Evolutionary conservation across 116 monocot species (phyloP).

Genomic region (Dioscorea cayenensis): DNA sequence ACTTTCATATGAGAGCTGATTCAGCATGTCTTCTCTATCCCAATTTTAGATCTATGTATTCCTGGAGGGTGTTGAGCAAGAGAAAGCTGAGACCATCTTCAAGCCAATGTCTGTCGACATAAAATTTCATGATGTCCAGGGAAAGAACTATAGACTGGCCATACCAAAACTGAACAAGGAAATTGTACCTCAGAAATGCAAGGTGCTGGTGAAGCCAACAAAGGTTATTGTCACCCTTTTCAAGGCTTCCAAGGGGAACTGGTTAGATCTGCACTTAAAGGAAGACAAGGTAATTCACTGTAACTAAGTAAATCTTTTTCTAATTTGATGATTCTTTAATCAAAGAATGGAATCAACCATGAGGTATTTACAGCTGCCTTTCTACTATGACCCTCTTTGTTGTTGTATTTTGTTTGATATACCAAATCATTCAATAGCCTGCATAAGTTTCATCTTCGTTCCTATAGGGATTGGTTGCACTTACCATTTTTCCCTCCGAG

Average conservation of each 20-base stretch:
- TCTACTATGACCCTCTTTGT: too few species aligned
- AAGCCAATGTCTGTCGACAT: constrained; percentile 64
- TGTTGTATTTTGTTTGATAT: too few species aligned
- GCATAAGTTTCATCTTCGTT: too few species aligned
- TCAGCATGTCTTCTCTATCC: not conserved
- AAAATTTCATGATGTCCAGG: constrained; percentile 78
- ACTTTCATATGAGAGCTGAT: not conserved
- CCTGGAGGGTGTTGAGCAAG: constrained; percentile 71
- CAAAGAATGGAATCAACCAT: not conserved
- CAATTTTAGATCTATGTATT: constrained; percentile 68
- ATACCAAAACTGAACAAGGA: constrained; percentile 92
- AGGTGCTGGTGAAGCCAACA: constrained; percentile 70
- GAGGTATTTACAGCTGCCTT: not conserved
- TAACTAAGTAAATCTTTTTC: not conserved
- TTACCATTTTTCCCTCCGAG: too few species aligned
- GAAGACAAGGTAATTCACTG: constrained; percentile 79
- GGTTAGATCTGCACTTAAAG: constrained; percentile 82
- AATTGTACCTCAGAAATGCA: constrained; percentile 74
- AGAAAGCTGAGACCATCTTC: constrained; percentile 59
- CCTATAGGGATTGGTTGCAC: too few species aligned
- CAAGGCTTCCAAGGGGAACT: constrained; percentile 84
- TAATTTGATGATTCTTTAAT: not conserved
- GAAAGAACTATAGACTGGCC: constrained; percentile 73
- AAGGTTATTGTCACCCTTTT: constrained; percentile 60
- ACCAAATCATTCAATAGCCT: too few species aligned